Percentiles rank a stretch among this genome's conserved stretches.
Evolutionary conservation across 169 alveolate species (phyloP).

Genomic region (Plasmodium yoelii): DNA sequence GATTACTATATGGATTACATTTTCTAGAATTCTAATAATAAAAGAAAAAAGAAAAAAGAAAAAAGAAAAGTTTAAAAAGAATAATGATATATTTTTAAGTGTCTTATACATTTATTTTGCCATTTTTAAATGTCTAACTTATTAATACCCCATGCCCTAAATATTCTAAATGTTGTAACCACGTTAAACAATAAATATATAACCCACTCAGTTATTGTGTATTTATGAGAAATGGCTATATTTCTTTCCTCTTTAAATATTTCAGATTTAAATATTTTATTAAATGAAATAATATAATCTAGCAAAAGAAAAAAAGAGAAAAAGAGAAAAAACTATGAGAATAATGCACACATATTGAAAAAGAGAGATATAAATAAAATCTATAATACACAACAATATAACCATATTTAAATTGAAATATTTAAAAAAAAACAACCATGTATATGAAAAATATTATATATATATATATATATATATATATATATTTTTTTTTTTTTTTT

Average conservation of each 20-base stretch:
- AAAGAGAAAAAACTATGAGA: neutral
- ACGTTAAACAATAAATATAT: slow-evolving; percentile 10
- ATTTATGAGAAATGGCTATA: slow-evolving; percentile 29
- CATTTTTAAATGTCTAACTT: slow-evolving; percentile 17
- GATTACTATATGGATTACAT: slow-evolving; percentile 7
- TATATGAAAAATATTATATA: neutral
- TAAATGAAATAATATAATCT: slow-evolving; percentile 46
- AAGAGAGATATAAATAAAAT: neutral
- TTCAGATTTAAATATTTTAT: slow-evolving; percentile 14
- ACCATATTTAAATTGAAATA: neutral
- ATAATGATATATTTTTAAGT: neutral
- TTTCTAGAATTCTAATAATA: slow-evolving; percentile 14
- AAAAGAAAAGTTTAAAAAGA: neutral
- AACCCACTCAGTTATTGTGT: slow-evolving; percentile 37
- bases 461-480: no score
- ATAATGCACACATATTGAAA: neutral
- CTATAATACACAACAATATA: neutral
- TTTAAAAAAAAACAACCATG: neutral
- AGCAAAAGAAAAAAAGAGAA: neutral
- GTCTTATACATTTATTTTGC: neutral
- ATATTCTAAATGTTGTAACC: slow-evolving; percentile 2
- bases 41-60: slow-evolving; percentile 5
- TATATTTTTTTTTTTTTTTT: no score
- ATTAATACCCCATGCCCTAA: slow-evolving; percentile 2
- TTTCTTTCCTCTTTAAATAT: slow-evolving; percentile 22